Percentiles rank a stretch among this genome's conserved stretches.
Evolutionary conservation across 805 yeast genomes (phyloP).

Genomic region (Ogataea philodendri): DNA sequence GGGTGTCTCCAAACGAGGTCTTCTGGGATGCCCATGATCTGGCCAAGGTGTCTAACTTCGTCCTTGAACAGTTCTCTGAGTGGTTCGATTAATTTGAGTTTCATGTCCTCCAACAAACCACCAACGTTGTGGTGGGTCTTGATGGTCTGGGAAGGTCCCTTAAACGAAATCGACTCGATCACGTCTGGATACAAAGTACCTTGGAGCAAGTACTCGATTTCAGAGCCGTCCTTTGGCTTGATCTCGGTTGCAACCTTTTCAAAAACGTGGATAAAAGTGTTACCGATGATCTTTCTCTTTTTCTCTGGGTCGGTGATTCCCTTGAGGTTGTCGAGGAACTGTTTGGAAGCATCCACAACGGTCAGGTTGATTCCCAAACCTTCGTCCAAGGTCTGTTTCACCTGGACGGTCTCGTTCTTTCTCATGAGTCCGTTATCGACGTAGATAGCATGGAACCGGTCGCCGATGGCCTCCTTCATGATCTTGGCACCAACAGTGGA

Average conservation of each 20-base stretch:
- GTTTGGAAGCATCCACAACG: slow-evolving; percentile 91
- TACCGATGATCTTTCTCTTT: slow-evolving; percentile 98
- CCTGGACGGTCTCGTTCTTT: slow-evolving; percentile 85
- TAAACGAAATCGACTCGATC: slow-evolving; percentile 96
- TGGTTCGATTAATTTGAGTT: slow-evolving; percentile 96
- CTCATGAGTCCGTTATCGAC: slow-evolving; percentile 99
- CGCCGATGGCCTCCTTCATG: slow-evolving; percentile 98
- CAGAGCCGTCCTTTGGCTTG: slow-evolving; percentile 84
- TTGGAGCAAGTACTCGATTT: slow-evolving; percentile 89
- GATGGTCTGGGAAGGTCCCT: slow-evolving; percentile 99
- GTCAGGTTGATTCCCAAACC: slow-evolving; percentile 94
- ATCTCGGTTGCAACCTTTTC: slow-evolving; percentile 94
- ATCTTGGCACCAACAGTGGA: slow-evolving; percentile 98
- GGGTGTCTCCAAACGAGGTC: slow-evolving; percentile 99
- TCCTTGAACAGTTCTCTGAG: slow-evolving; percentile 98
- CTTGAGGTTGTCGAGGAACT: slow-evolving; percentile 79
- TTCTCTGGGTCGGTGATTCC: slow-evolving; percentile 98
- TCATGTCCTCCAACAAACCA: slow-evolving; percentile 96
- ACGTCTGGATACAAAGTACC: slow-evolving; percentile 99
- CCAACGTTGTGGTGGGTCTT: slow-evolving; percentile 99
- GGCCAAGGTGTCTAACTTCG: slow-evolving; percentile 96
- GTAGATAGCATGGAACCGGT: slow-evolving; percentile 95
- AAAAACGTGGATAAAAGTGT: slow-evolving; percentile 94
- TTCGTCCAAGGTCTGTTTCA: slow-evolving; percentile 83
- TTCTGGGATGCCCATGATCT: slow-evolving; percentile 90